Conservation (phyloP, 805 yeast genomes). For the Kodamaea hsintzibuensis region DNA sequence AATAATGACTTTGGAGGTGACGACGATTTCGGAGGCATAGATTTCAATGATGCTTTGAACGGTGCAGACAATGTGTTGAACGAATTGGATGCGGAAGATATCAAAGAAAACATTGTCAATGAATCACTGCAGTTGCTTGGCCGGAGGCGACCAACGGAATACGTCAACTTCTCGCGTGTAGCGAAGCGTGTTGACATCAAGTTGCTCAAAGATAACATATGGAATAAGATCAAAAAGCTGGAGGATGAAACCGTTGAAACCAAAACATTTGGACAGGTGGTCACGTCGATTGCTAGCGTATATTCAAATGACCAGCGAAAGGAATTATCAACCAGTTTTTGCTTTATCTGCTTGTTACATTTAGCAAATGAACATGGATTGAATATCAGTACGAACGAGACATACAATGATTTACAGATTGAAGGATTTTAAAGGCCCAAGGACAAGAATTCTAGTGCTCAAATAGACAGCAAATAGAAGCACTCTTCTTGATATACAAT, state of each 20-base stretch:
- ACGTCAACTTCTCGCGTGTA: conserved; percentile 60
- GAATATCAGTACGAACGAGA: conserved; percentile 48
- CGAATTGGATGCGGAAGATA: conserved; percentile 11
- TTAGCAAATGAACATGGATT: conserved; percentile 85
- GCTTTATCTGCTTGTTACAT: conserved; percentile 80
- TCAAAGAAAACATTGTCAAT: conserved; percentile 16
- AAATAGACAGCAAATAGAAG: not conserved
- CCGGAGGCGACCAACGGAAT: conserved; percentile 34
- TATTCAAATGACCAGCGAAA: conserved; percentile 58
- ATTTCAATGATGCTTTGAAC: conserved; percentile 45
- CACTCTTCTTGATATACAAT: not conserved
- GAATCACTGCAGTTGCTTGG: conserved; percentile 18
- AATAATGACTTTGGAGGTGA: conserved; percentile 36
- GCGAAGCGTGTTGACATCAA: conserved; percentile 82
- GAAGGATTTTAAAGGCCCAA: conserved; percentile 3
- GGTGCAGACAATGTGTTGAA: conserved; percentile 21
- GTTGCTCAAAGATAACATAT: conserved; percentile 69
- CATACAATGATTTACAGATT: conserved; percentile 39
- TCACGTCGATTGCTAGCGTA: conserved; percentile 47
- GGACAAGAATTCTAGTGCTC: not conserved
- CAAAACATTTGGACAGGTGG: conserved; percentile 45
- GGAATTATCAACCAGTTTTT: conserved; percentile 81
- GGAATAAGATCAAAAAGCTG: conserved; percentile 51
- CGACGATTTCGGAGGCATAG: conserved; percentile 39
- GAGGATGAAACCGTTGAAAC: conserved; percentile 30